phyloP scores from a whole-genome alignment of 257 asterid genomes.

The Schizonepeta tenuifolia region DNA sequence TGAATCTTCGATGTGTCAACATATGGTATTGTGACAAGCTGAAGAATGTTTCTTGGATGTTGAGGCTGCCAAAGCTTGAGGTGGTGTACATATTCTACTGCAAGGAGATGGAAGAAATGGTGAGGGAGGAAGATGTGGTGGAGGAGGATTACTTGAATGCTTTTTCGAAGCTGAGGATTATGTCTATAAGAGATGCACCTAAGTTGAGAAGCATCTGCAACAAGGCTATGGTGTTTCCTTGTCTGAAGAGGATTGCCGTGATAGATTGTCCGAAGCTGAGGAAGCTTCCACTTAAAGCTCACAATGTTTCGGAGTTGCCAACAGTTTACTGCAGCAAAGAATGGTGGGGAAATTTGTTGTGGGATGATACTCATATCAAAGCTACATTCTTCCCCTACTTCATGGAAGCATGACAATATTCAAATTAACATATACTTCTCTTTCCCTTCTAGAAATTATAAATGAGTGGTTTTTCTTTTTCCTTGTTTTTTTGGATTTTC shows the following conservation, averaged over 20 bases:
- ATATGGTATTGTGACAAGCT: conserved; percentile 50
- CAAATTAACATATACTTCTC: background rate
- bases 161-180: conserved; percentile 39
- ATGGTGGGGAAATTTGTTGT: conserved; percentile 56
- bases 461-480: background rate
- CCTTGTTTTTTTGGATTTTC: background rate
- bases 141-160: conserved; percentile 45
- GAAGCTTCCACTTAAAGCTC: conserved; percentile 53
- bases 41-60: conserved; percentile 51
- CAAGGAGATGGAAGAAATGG: conserved; percentile 47
- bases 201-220: conserved; percentile 43
- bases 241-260: conserved; percentile 53
- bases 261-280: conserved; percentile 53
- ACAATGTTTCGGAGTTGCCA: conserved; percentile 45
- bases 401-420: conserved; percentile 25
- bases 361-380: conserved; percentile 50
- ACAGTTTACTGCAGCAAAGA: conserved; percentile 50
- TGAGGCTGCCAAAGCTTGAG: conserved; percentile 53
- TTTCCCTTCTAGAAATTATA: background rate
- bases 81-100: conserved; percentile 52
- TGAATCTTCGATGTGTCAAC: conserved; percentile 48
- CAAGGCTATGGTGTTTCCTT: conserved; percentile 42
- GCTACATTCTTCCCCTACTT: conserved; percentile 49
- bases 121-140: conserved; percentile 34
- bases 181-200: conserved; percentile 53